A percentile compares a stretch with the other conserved stretches of the same genome.
phyloP scores from a whole-genome alignment of 106 monocot genomes.

The Triglochin maritima region DNA sequence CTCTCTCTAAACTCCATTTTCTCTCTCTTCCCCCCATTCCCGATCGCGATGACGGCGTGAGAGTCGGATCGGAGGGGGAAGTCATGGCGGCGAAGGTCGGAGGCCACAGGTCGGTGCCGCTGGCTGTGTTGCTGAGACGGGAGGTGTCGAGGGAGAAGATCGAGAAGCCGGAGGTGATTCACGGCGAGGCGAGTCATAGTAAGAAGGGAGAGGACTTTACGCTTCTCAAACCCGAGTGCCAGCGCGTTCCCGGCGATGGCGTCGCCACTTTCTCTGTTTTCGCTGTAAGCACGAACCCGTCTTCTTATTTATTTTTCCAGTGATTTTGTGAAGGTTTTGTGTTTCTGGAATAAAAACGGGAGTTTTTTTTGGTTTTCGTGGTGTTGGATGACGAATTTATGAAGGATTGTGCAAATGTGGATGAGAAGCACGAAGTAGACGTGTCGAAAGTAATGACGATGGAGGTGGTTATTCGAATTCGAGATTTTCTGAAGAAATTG shows the following conservation, averaged over 20 bases:
- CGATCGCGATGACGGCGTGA: not conserved
- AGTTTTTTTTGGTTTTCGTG: not conserved
- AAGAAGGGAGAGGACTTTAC: slow-evolving; percentile 93
- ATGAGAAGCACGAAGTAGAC: too few species aligned
- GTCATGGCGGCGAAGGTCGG: not conserved
- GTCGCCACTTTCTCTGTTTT: slow-evolving; percentile 66
- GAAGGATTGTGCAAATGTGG: too few species aligned
- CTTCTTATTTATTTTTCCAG: not conserved
- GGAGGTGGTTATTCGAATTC: too few species aligned
- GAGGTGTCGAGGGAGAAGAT: slow-evolving; percentile 61
- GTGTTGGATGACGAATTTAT: too few species aligned
- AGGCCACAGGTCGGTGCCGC: slow-evolving; percentile 42
- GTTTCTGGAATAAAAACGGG: too few species aligned
- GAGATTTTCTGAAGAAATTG: too few species aligned
- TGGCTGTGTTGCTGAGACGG: slow-evolving; percentile 65
- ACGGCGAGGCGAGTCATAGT: slow-evolving; percentile 69
- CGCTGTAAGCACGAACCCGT: slow-evolving; percentile 30
- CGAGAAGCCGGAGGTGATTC: slow-evolving; percentile 61
- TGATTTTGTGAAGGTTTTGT: not conserved
- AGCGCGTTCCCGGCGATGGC: slow-evolving; percentile 53
- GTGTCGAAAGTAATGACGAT: too few species aligned
- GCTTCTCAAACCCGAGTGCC: slow-evolving; percentile 56
- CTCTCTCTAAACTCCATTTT: not conserved
- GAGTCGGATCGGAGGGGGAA: not conserved
- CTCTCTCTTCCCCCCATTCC: not conserved